Percentiles rank a stretch among this genome's conserved stretches.
Evolutionary conservation across 352 stramenopile species (phyloP).

Genomic region (Pythium periplocum): DNA sequence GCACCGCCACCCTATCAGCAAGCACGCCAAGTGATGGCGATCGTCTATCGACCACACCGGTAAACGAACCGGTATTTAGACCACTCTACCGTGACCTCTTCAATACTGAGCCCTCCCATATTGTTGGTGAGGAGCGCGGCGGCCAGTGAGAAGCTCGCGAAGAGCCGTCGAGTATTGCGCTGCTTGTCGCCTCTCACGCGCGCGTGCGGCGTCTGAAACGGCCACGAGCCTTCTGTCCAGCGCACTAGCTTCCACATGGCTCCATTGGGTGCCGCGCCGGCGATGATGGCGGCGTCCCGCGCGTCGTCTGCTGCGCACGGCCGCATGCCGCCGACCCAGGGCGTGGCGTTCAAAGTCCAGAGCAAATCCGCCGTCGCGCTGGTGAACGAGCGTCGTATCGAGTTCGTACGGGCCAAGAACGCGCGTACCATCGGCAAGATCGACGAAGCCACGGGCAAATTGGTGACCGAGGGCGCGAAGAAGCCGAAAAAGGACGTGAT

Average conservation of each 20-base stretch:
- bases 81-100: too few species aligned
- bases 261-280: conserved; percentile 10
- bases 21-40: too few species aligned
- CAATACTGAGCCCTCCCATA: too few species aligned
- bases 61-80: too few species aligned
- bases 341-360: conserved; percentile 45
- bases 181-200: too few species aligned
- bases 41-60: too few species aligned
- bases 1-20: too few species aligned
- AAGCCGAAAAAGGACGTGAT: conserved; percentile 27
- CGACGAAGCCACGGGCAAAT: conserved; percentile 20
- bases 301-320: not conserved
- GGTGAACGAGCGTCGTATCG: conserved; percentile 78
- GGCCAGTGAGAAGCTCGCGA: too few species aligned
- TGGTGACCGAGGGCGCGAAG: conserved; percentile 16
- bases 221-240: too few species aligned
- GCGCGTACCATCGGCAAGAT: conserved; percentile 34
- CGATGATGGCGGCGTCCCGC: conserved; percentile 8
- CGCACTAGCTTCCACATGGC: conserved; percentile 4
- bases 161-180: too few species aligned
- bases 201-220: too few species aligned
- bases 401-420: conserved; percentile 70
- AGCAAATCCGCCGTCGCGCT: conserved; percentile 72
- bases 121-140: too few species aligned
- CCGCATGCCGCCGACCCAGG: not conserved